Evolutionary conservation across 2,329 filamentous ascomycete genomes (phyloP), one percentile per base, ranked within the genome.

Genomic region (Stagonosporopsis cucurbitacearum): DNA sequence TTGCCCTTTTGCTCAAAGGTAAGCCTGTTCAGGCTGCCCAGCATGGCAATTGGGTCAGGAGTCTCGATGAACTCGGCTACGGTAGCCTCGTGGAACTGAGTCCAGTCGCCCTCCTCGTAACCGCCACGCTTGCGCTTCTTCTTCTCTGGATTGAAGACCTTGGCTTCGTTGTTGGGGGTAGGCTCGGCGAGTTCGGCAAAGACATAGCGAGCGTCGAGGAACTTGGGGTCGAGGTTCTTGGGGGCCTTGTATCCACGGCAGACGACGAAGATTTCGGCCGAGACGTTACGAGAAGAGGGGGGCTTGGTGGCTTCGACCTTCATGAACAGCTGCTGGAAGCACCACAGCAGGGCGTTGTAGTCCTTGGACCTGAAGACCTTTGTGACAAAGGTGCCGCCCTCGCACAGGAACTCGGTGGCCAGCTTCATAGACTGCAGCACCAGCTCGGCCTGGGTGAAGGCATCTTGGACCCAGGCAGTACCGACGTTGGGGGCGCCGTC

Each of bases 281-380:
- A 97, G 48, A 99, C 94, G 70, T 96, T 97, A 81, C 95, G 85
- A 8, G 92, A 96, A 0, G 92, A 96, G 0, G 95, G 95, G 3
- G 95, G 95, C 77, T 99, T 99, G 5, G 95, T 99, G 44, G 96
- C 94, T 74, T 99, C 94, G 61, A 99, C 95, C 64, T 95, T 96
- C 43, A 84, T 84, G 80, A 99, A 99, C 0, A 99, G 83, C 76
- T 99, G 95, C 74, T 96, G 96, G 81, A 98, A 92, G 30, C 98
- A 93, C 95, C 95, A 99, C 44, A 98, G 84, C 41, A 99, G 79
- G 55, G 92, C 88, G 74, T 97, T 97, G 81, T 96, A 98, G 74
- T 99, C 94, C 74, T 97, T 98, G 30, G 91, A 96, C 60, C 95
- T 82, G 82, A 99, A 99, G 39, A 99, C 91, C 78, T 99, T 99